Evolutionary conservation across 805 yeast species (phyloP), one percentile per base, ranked within the genome.

Genomic region (Kodamaea hsintzibuensis): DNA sequence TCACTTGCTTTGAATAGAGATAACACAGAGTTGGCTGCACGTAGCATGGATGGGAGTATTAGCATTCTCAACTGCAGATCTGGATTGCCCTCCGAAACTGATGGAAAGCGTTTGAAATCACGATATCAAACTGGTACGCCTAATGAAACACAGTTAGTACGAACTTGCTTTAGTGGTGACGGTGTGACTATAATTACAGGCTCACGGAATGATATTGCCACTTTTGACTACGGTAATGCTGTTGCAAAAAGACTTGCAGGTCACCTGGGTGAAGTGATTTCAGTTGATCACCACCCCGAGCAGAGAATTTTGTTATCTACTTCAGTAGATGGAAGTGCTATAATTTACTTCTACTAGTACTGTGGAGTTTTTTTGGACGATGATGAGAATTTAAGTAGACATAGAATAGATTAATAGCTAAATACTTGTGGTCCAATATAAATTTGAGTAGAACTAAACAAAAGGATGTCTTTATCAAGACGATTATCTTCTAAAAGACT

Each of bases 201-300:
- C 0, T 80, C 89, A 0, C 82, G 81, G 27, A 91, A 88, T 64
- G 72, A 78, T 1, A 75, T 82, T 5, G 77, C 81, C 0, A 85
- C 85, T 56, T 71, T 80, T 13, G 74, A 74, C 3, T 72, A 86
- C 0, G 70, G 82, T 50, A 74, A 74, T 37, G 33, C 51, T 47
- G 59, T 85, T 22, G 55, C 75, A 5, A 69, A 74, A 47, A 83
- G 85, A 60, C 65, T 78, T 8, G 71, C 74, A 2, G 92, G 91
- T 1, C 92, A 89, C 61, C 58, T 62, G 4, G 88, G 91, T 0
- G 68, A 84, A 0, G 88, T 84, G 0, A 66, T 84, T 22, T 91
- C 83, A 64, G 80, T 86, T 7, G 84, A 81, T 60, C 79, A 75
- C 57, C 82, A 80, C 59, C 83, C 84, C 6, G 57, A 59, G 2